Percentiles rank a stretch among this genome's conserved stretches.
phyloP scores from a whole-genome alignment of 345 rosid genomes.

The Moricandia moricandioides region DNA sequence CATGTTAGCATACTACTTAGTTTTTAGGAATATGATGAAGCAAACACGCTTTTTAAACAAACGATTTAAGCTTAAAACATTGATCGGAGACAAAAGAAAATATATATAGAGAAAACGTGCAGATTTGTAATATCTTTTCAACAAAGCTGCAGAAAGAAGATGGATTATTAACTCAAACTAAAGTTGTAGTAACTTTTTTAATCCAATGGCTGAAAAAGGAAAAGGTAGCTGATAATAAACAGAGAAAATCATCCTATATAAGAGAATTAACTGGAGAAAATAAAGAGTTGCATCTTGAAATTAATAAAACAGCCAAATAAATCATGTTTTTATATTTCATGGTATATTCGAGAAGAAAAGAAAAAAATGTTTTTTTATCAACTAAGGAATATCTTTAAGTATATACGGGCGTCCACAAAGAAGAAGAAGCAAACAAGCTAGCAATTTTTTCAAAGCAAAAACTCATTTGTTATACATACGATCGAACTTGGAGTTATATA shows the following conservation, averaged over 20 bases:
- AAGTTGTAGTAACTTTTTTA: constrained; percentile 16
- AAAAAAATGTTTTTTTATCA: not conserved
- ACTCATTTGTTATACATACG: not conserved
- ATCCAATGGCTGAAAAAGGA: constrained; percentile 3
- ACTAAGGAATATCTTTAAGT: constrained; percentile 22
- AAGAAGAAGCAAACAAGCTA: constrained; percentile 1
- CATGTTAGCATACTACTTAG: constrained; percentile 10
- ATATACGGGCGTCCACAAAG: constrained; percentile 15
- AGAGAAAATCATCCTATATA: not conserved
- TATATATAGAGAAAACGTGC: not conserved
- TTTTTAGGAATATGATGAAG: constrained; percentile 1
- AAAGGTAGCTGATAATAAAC: not conserved
- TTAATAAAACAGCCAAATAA: not conserved
- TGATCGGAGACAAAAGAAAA: constrained; percentile 16
- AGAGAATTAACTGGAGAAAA: not conserved
- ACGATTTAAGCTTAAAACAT: constrained; percentile 18
- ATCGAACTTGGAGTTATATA: constrained; percentile 11
- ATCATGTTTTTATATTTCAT: not conserved
- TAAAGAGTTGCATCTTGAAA: constrained; percentile 2
- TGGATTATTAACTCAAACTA: constrained; percentile 15
- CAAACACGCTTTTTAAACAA: not conserved
- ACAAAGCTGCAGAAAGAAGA: constrained; percentile 33
- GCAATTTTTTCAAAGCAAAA: constrained; percentile 10
- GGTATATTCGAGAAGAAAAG: constrained; percentile 28
- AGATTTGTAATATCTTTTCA: constrained; percentile 18